These are phyloP conservation scores for Saturnispora sekii DNA, from an alignment of 805 yeast genomes.

Conservation along the genomic window DNA sequence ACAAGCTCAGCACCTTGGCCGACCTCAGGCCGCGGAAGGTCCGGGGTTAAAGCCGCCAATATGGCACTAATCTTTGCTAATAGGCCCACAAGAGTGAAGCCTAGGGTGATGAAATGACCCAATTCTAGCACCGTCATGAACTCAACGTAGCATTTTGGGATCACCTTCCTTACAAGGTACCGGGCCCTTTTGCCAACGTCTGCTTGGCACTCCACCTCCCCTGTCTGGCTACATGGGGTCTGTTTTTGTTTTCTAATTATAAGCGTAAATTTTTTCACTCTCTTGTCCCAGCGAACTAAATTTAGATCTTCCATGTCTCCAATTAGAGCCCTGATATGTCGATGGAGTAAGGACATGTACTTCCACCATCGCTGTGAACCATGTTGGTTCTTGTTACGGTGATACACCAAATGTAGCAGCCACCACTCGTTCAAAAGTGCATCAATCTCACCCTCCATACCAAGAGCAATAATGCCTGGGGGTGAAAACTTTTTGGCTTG, in stretches of 20 bases:
- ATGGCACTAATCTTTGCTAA: conserved; percentile 35
- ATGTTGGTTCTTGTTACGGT: conserved; percentile 72
- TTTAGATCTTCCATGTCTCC: neutral
- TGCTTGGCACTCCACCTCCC: too few relatives aligned
- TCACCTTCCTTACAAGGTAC: conserved; percentile 28
- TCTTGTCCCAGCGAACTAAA: too few relatives aligned
- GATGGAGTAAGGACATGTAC: conserved; percentile 50
- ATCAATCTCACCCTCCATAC: neutral
- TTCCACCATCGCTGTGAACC: conserved; percentile 70
- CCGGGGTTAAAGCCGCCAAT: neutral
- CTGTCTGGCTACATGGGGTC: too few relatives aligned
- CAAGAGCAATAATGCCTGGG: neutral
- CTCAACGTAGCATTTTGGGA: conserved; percentile 24
- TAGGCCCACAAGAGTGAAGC: conserved; percentile 55
- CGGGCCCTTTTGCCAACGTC: neutral
- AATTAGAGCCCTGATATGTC: conserved; percentile 32
- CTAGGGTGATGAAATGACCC: conserved; percentile 71
- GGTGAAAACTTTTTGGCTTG: neutral
- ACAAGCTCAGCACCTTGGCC: too few relatives aligned
- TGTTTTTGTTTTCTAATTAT: too few relatives aligned
- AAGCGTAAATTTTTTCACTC: too few relatives aligned
- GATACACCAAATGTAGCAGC: conserved; percentile 53
- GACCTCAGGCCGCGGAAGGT: too few relatives aligned
- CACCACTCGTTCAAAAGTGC: conserved; percentile 39
- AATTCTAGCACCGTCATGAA: conserved; percentile 44